Evolutionary conservation across 306 rosid species (phyloP), one percentile per base, ranked within the genome.

Genomic region (Leucaena leucocephala): DNA sequence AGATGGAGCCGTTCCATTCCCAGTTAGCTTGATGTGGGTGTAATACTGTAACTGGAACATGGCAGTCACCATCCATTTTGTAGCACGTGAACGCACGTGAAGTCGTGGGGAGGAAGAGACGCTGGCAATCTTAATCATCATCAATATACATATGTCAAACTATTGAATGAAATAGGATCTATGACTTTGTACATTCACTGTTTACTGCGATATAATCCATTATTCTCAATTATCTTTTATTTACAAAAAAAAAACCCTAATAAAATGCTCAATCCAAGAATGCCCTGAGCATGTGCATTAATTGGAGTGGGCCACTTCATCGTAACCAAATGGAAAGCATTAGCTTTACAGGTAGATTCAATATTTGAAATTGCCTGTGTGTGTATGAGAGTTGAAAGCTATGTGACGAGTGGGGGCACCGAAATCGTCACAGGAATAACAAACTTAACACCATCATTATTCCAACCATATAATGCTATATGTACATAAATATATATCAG

Each of bases 21-120:
- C 68, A 21, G 8, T 19, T 5, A 44, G 55, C 19, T 21, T 10
- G 39, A 19, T 12, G 10, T 27, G 10, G 39, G 19, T 52, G 8
- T 1, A 2, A n/a, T 9, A 16, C 59, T 6, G 54, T 21, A 46
- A 10, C 46, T 6, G 10, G 35, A 68, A 68, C 17, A n/a, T 3
- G 61, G 59, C 27, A 1, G 38, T 0, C 57, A 52, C 27, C 62
- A 33, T 71, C 40, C 44, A 33, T 6, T 48, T 33, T 33, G 7
- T 35, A 15, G 61, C 75, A 71, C 59, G 75, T 48, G 62, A 49
- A 12, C 44, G 45, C 75, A 71, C 75, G 62, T 71, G 75, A 49
- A 39, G 27, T 35, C 15, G 34, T 71, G 76, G 44, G 15, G 39
- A 21, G 58, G 57, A 10, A 58, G 64, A 22, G 17, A 2, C 15